phyloP scores from a whole-genome alignment of 2,329 filamentous ascomycete genomes.

The Hymenoscyphus fraxineus region DNA sequence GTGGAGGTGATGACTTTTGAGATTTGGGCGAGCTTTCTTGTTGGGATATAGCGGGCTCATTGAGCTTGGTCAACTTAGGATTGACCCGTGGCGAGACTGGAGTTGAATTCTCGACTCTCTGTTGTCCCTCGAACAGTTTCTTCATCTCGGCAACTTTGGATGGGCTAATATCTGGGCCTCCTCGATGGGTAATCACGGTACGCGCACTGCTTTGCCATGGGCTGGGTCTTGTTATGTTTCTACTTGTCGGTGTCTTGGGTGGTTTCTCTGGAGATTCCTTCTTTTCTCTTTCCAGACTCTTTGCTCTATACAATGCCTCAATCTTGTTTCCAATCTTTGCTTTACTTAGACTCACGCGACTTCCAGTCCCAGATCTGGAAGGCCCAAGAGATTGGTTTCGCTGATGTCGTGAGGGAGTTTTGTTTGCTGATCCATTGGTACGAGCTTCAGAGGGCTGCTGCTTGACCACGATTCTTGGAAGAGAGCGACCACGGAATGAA shows the following conservation, averaged over 20 bases:
- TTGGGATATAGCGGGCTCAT: neutral
- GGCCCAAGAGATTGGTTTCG: neutral
- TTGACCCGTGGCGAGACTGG: neutral
- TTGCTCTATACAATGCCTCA: conserved; percentile 25
- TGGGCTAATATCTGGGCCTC: neutral
- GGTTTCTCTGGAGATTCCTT: conserved; percentile 2
- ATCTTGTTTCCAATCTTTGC: conserved; percentile 25
- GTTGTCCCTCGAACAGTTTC: conserved; percentile 23
- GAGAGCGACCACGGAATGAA: neutral
- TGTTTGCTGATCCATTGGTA: neutral
- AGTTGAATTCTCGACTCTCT: neutral
- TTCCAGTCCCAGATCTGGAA: conserved; percentile 2
- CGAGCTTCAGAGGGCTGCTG: neutral
- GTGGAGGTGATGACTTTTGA: neutral
- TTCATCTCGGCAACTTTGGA: conserved; percentile 28
- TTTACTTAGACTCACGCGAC: conserved; percentile 6
- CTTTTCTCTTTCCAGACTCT: conserved; percentile 19
- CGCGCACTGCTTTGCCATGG: neutral
- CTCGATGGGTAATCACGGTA: neutral
- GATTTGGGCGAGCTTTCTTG: neutral
- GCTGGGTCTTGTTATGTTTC: neutral
- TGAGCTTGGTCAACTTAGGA: neutral
- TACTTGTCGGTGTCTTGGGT: neutral
- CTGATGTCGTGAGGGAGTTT: conserved; percentile 2
- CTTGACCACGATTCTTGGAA: neutral